Percentiles rank a stretch among this genome's conserved stretches.
Evolutionary conservation across 345 rosid species (phyloP).

Genomic region (Citropsis articulata): DNA sequence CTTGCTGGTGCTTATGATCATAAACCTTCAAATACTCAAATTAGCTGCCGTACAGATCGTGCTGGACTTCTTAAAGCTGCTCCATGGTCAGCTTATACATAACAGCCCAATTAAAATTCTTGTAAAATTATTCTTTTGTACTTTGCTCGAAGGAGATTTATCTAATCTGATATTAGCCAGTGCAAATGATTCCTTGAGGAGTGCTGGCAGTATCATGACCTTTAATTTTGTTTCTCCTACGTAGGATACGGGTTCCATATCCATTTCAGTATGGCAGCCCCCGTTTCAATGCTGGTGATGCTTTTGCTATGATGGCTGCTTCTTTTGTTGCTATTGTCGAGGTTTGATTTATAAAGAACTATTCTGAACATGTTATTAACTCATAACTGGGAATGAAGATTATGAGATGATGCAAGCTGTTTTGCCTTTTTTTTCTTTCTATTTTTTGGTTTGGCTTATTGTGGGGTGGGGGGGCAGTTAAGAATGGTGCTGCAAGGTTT

Average conservation of each 20-base stretch:
- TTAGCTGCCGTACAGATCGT: slow-evolving; percentile 82
- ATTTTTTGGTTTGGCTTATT: neutral
- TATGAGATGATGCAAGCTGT: neutral
- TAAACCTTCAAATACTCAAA: slow-evolving; percentile 55
- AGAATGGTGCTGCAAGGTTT: neutral
- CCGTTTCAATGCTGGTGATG: slow-evolving; percentile 56
- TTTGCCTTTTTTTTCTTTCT: neutral
- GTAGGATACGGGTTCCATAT: slow-evolving; percentile 80
- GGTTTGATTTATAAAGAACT: slow-evolving; percentile 37
- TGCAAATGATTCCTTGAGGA: neutral
- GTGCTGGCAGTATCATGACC: neutral
- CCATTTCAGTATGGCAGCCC: slow-evolving; percentile 90
- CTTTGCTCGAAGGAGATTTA: neutral
- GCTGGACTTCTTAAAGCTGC: slow-evolving; percentile 79
- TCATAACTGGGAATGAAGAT: neutral
- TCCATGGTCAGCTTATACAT: slow-evolving; percentile 54
- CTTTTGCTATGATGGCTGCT: slow-evolving; percentile 75
- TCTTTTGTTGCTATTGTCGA: slow-evolving; percentile 64
- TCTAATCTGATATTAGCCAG: neutral
- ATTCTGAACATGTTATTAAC: neutral
- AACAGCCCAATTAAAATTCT: neutral
- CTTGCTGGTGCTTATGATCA: slow-evolving; percentile 73
- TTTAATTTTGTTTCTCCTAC: slow-evolving; percentile 5
- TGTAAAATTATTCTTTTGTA: neutral
- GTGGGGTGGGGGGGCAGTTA: neutral